Conservation (phyloP, 148 eudicot species). For the Camellia granthamiana region DNA sequence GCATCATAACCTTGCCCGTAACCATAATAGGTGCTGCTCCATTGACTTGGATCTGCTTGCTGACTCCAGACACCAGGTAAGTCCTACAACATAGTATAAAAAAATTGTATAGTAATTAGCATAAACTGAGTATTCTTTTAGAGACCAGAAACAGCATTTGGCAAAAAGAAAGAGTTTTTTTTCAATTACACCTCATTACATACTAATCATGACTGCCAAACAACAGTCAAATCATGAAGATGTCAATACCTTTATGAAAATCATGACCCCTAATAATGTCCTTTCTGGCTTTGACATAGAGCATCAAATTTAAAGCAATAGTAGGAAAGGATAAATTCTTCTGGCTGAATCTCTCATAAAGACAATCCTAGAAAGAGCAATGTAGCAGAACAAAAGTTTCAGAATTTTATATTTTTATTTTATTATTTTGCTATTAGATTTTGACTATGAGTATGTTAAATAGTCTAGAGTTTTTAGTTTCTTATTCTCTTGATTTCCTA, state of each 20-base stretch:
- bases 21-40: slow-evolving; percentile 75
- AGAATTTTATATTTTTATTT: no score
- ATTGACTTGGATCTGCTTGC: slow-evolving; percentile 86
- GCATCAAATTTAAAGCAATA: neutral
- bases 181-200: neutral
- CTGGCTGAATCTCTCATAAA: neutral
- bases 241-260: neutral
- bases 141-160: neutral
- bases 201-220: neutral
- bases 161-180: neutral
- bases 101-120: neutral
- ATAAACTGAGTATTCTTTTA: neutral
- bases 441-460: no score
- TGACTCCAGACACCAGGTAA: slow-evolving; percentile 64
- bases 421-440: no score
- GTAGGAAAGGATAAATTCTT: neutral
- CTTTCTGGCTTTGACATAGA: neutral
- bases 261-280: neutral
- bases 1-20: slow-evolving; percentile 98
- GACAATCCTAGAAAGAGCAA: neutral
- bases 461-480: no score
- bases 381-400: no score
- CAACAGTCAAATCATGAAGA: neutral
- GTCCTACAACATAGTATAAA: slow-evolving; percentile 41
- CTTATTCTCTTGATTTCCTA: no score